These are phyloP conservation scores for Purpureocillium takamizusanense DNA, from an alignment of 2,329 filamentous ascomycete genomes.

Conservation along the genomic window DNA sequence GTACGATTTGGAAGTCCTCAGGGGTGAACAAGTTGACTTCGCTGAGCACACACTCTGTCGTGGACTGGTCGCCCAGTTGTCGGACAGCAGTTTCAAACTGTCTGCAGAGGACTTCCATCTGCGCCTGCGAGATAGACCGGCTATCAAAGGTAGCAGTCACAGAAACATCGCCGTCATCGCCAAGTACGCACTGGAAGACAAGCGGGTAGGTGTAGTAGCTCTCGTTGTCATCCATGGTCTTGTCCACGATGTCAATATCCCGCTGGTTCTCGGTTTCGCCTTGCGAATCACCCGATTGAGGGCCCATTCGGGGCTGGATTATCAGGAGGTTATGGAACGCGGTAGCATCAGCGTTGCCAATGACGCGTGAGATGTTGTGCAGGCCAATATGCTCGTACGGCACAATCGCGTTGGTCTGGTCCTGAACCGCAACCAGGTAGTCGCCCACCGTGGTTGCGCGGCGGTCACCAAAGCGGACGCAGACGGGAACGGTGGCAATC, in stretches of 20 bases:
- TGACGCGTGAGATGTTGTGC: conserved; percentile 8
- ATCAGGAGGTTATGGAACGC: conserved; percentile 1
- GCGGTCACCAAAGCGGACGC: conserved; percentile 8
- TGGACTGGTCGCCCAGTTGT: conserved; percentile 4
- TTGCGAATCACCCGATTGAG: no score
- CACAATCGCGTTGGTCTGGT: conserved; percentile 4
- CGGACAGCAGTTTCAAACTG: neutral
- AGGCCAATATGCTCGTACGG: conserved; percentile 13
- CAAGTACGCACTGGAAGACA: conserved; percentile 1
- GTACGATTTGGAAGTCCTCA: neutral
- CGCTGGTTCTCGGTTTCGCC: no score
- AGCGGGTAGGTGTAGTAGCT: conserved; percentile 1
- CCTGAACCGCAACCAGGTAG: conserved; percentile 7
- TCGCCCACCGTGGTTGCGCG: neutral
- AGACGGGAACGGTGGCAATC: conserved; percentile 19
- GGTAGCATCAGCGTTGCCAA: neutral
- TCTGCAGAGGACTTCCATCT: neutral
- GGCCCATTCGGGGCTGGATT: neutral
- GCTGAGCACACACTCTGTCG: conserved; percentile 15
- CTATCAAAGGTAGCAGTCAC: neutral
- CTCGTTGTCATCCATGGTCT: conserved; percentile 1
- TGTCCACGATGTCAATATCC: neutral
- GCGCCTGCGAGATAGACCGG: neutral
- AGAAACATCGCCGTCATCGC: neutral
- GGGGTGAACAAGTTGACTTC: conserved; percentile 5